Evolutionary conservation across 345 rosid genomes (phyloP).

Genomic region (Populus simonii): DNA sequence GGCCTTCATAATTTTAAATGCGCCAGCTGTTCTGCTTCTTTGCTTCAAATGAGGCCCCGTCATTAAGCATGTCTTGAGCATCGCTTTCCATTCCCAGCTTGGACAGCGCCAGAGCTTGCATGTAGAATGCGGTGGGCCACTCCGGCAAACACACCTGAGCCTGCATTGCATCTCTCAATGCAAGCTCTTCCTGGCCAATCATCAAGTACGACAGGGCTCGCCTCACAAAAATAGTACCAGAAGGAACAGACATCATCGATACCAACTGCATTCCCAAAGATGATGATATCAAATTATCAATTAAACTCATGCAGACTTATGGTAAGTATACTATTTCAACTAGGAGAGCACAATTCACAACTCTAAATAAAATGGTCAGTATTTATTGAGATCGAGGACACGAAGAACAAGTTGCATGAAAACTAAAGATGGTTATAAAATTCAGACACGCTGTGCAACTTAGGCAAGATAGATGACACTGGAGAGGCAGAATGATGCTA

Average conservation of each 20-base stretch:
- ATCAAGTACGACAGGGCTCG: constrained; percentile 71
- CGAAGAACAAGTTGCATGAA: too few relatives aligned
- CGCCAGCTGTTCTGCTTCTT: constrained; percentile 91
- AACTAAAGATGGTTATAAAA: too few relatives aligned
- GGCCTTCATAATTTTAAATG: constrained; percentile 10
- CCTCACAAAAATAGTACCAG: constrained; percentile 76
- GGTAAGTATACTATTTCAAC: too few relatives aligned
- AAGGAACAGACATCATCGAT: constrained; percentile 78
- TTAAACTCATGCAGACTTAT: too few relatives aligned
- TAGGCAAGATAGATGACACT: too few relatives aligned
- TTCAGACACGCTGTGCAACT: too few relatives aligned
- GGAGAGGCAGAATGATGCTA: too few relatives aligned
- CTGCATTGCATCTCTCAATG: constrained; percentile 97
- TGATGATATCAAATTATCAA: too few relatives aligned
- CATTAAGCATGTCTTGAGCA: constrained; percentile 95
- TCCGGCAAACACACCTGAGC: constrained; percentile 93
- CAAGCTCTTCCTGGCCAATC: constrained; percentile 80
- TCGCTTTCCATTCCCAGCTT: constrained; percentile 97
- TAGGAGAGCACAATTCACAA: too few relatives aligned
- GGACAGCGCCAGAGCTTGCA: constrained; percentile 92
- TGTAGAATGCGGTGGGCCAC: constrained; percentile 96
- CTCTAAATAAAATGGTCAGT: too few relatives aligned
- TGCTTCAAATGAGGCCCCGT: constrained; percentile 84
- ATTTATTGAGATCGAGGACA: too few relatives aligned
- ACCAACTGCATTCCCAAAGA: constrained; percentile 48